Evolutionary conservation across 495 filamentous ascomycete genomes (phyloP), one percentile per base, ranked within the genome.

Genomic region (Aspergillus hancockii): DNA sequence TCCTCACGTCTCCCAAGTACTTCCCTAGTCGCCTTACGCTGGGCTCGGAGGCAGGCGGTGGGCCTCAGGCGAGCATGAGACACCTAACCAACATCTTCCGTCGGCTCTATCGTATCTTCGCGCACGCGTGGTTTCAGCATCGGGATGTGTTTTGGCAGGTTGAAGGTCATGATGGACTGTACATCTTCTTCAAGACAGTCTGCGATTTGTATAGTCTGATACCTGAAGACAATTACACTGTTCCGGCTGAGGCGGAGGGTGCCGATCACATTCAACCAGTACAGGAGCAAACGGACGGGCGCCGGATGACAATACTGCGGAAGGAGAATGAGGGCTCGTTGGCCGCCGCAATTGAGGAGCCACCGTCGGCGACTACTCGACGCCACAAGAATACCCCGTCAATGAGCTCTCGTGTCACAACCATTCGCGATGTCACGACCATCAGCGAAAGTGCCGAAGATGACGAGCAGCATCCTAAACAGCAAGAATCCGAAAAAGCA

Each of bases 101-200:
- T 53, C 83, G 94, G 8, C 82, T 98, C 52, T 96, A 98, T 71
- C 84, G 94, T 49, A 97, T 98, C 69, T 98, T 98, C 68, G 95
- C 94, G 52, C 94, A 98, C 66, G 94, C 94, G 12, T 98, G 94
- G 94, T 98, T 97, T 71, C 92, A 97, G 71, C 94, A 98, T 68
- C 85, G 92, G 19, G 85, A 85, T 51, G 88, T 96, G n/a, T 98
- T 98, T 68, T 97, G 93, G 92, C 85, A 90, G 40, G 88, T 97
- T n/a, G 95, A 98, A 71, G 82, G 82, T 13, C 83, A 90, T 68
- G 88, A 88, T 49, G 94, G 94, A 10, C 73, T 98, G 2, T 98
- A 98, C 70, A 81, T 94, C 40, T 88, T 98, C 59, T 98, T 98
- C 81, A 98, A 97, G 80, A 95, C 88, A 0, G 93, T 98, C 31